Evolutionary conservation across 2,329 filamentous ascomycete genomes (phyloP), one percentile per base, ranked within the genome.

Genomic region (Ophioceras dolichostomum): DNA sequence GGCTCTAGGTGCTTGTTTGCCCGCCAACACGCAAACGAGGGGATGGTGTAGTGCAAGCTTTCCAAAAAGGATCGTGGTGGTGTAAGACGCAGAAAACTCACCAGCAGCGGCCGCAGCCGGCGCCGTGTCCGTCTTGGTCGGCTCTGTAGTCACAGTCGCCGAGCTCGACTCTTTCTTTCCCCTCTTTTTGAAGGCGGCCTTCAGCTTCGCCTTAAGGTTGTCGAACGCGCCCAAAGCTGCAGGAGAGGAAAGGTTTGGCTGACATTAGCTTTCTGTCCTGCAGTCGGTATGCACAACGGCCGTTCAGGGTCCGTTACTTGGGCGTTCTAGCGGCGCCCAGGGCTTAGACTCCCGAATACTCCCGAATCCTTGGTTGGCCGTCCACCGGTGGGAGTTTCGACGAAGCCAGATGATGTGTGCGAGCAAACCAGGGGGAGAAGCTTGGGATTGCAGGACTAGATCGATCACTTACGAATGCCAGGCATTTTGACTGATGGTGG

Each of bases 111-210:
- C 35, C 13, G 35, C 35, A 22, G 36, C 31, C 7, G 36, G 21
- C 16, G 36, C 31, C 18, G 36, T 21, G 18, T 27, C 22, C 21
- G 36, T 21, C 29, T 33, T 38, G 30, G 36, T 21, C n/a, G 29
- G 16, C n/a, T 17, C 30, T 5, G 30, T 32, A 2, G 30, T 19
- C 3, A 17, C 16, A n/a, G 27, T 26, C 17, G 31, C 30, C 8
- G 22, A 26, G 22, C 22, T 12, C 12, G 22, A 26, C 12, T 26
- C 14, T 16, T 38, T 30, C 17, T 34, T 21, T 12, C 19, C 24
- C 36, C 34, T 33, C 36, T 38, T 38, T 21, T 33, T 33, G 30
- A 38, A 38, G 36, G 36, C 36, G n/a, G 36, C 36, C 22, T 38
- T 38, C 17, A 38, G 36, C 36, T 38, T 38, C 10, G 36, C 36